A percentile compares a stretch with the other conserved stretches of the same genome.
Conservation (phyloP, 768 basidiomycete genomes). For the Pholiota microspora region DNA sequence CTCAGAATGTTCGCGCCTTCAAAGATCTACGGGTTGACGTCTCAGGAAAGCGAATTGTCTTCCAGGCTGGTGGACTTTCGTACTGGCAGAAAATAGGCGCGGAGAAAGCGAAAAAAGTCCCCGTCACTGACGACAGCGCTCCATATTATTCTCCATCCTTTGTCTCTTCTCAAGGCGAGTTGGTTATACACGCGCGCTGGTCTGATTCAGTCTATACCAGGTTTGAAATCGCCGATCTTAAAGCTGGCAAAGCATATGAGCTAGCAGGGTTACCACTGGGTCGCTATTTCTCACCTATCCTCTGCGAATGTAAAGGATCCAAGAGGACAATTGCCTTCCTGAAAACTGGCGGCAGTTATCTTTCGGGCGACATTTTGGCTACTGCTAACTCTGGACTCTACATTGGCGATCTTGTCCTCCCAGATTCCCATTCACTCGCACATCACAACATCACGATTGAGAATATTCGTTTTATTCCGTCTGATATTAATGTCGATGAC, state of each 20-base stretch:
- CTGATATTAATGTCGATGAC: conserved; percentile 45
- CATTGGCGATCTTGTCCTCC: conserved; percentile 56
- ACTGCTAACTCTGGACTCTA: conserved; percentile 65
- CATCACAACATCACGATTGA: conserved; percentile 34
- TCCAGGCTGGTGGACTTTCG: conserved; percentile 65
- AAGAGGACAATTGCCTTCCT: conserved; percentile 58
- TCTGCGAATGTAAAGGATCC: conserved; percentile 44
- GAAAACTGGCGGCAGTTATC: conserved; percentile 54
- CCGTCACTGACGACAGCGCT: conserved; percentile 42
- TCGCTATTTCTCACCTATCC: conserved; percentile 58
- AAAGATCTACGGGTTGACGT: conserved; percentile 57
- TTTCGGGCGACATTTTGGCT: conserved; percentile 65
- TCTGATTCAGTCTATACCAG: conserved; percentile 60
- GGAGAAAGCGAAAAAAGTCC: conserved; percentile 35
- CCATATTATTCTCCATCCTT: conserved; percentile 72
- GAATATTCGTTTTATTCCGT: conserved; percentile 50
- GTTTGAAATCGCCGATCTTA: conserved; percentile 62
- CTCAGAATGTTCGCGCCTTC: conserved; percentile 60
- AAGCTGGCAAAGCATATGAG: conserved; percentile 40
- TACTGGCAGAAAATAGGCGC: conserved; percentile 46
- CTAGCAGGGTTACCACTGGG: conserved; percentile 60
- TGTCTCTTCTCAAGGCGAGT: conserved; percentile 43
- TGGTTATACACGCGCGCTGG: conserved; percentile 69
- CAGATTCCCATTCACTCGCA: conserved; percentile 25
- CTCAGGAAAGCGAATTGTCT: conserved; percentile 51